Base-by-base conservation (phyloP, 192 early-diverging fungal species). In the Entomortierella lignicola region DNA sequence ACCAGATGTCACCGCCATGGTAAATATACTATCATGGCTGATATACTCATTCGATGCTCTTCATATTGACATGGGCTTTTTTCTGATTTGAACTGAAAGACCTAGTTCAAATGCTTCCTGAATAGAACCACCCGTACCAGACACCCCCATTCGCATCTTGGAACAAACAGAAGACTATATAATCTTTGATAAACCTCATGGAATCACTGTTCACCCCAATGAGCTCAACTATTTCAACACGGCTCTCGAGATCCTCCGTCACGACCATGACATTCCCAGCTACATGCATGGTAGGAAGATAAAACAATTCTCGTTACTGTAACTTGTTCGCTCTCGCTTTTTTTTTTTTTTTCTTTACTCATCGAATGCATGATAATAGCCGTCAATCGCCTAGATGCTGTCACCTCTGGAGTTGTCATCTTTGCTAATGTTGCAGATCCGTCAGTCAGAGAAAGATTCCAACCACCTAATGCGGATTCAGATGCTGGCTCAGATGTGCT, bases 151-250 rank as follows among this genome's bases (percentile, higher is more conserved):
- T 23, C 62, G 42, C 8, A 32, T 79, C 21, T 54, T 79, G 17
- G 67, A 79, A 21, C 60, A 66, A 21, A 70, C 67, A n/a, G 34
- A 60, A 5, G 75, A 79, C 42, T 79, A 79, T 42, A 31, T 79
- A 12, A 67, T 34, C 1, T 70, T 79, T 50, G 75, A 79, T 29
- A 79, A 79, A 55, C 75, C 75, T 1, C 75, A 79, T 10, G 75
- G 75, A 0, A 66, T 79, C 4, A 79, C 75, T 23, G 75, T 79
- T 25, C 75, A 79, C 26, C 75, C 75, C 15, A 79, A 79, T 42
- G 75, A 79, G 39, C 75, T 79, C 63, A 65, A 47, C 29, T 66
- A 60, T 57, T 44, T 51, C 56, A 79, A 79, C 57, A 79, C 75
- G 1, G 75, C 75, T 15, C 47, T 79, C 0, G 75, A 79, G 42